Evolutionary conservation across 352 stramenopile species (phyloP), one percentile per base, ranked within the genome.

Genomic region (Plasmopara viticola): DNA sequence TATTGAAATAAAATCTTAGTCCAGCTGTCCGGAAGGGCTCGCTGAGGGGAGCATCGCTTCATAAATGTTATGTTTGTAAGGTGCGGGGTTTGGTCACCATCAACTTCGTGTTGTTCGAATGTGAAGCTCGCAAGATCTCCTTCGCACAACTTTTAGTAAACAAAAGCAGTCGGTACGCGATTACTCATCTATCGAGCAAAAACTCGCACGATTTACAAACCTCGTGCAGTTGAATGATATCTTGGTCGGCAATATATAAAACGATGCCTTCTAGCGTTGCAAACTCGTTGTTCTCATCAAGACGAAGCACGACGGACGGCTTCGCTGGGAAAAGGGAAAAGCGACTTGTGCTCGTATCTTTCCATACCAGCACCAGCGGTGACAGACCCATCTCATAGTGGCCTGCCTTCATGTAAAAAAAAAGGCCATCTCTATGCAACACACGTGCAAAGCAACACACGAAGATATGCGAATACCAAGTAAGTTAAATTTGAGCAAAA

Each of bases 301-400:
- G 50, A 2, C 66, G 70, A 55, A 95, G 53, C 2, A 94, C 78
- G 17, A 95, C 86, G 13, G 66, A 84, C 4, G 79, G 77, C 47
- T 86, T 90, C 5, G 83, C 64, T 6, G 72, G 77, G 57, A 75
- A 82, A 13, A 76, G 60, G 41, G 88, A 87, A 52, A 90, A 96
- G 14, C 84, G 73, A 66, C 86, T 95, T 18, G 84, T 94, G 31
- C 66, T 64, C 9, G 66, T 60, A 56, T 97, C 89, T 39, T 96
- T 96, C 87, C 87, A 97, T 20, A 95, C 68, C n/a, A 95, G 56
- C 25, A 78, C 79, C 9, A 95, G 73, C 2, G 89, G 86, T 9
- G 87, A 90, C 6, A 95, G 62, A 1, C 86, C 89, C 31, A 93
- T 73, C n/a, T 89, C 77, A 53, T 97, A 97, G 48, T 95, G 80